A percentile compares a stretch with the other conserved stretches of the same genome.
phyloP scores from a whole-genome alignment of 352 stramenopile genomes.

The Globisporangium canariense region DNA sequence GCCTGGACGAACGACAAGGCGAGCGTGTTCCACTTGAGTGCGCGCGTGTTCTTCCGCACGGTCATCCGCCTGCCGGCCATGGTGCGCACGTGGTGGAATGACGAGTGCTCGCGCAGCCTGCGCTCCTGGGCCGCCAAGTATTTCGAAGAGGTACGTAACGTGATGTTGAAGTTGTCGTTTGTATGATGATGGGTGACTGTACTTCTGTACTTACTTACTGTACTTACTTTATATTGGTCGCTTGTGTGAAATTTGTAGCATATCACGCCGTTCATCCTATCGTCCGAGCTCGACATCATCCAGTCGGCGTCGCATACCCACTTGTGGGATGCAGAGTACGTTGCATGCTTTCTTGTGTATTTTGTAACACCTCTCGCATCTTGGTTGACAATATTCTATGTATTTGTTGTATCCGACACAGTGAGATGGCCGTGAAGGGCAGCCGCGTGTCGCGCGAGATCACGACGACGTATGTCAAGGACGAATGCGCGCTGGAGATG shows the following conservation, averaged over 20 bases:
- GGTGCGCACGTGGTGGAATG: slow-evolving; percentile 89
- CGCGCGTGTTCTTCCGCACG: slow-evolving; percentile 79
- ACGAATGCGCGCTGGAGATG: slow-evolving; percentile 91
- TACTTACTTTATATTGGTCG: not conserved
- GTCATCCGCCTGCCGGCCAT: slow-evolving; percentile 81
- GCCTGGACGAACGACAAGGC: slow-evolving; percentile 32
- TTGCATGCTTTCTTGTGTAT: slow-evolving; percentile 10
- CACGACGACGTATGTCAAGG: slow-evolving; percentile 91
- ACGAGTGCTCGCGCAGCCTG: slow-evolving; percentile 78
- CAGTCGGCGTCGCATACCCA: slow-evolving; percentile 47
- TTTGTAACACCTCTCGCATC: not conserved
- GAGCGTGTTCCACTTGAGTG: slow-evolving; percentile 48
- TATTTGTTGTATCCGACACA: slow-evolving; percentile 10
- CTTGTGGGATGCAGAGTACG: slow-evolving; percentile 64
- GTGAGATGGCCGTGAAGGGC: slow-evolving; percentile 84
- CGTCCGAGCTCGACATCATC: slow-evolving; percentile 77
- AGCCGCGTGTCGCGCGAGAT: slow-evolving; percentile 88
- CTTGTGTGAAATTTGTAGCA: slow-evolving; percentile 25
- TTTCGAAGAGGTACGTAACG: slow-evolving; percentile 65
- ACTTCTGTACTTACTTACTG: not conserved
- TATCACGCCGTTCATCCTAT: slow-evolving; percentile 77
- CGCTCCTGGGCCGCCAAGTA: slow-evolving; percentile 86
- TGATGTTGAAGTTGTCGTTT: slow-evolving; percentile 8
- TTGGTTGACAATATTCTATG: slow-evolving; percentile 1
- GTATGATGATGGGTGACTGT: not conserved